Conservation (phyloP, 1,284 basidiomycete species). For the Sphaerobolus stellatus region DNA sequence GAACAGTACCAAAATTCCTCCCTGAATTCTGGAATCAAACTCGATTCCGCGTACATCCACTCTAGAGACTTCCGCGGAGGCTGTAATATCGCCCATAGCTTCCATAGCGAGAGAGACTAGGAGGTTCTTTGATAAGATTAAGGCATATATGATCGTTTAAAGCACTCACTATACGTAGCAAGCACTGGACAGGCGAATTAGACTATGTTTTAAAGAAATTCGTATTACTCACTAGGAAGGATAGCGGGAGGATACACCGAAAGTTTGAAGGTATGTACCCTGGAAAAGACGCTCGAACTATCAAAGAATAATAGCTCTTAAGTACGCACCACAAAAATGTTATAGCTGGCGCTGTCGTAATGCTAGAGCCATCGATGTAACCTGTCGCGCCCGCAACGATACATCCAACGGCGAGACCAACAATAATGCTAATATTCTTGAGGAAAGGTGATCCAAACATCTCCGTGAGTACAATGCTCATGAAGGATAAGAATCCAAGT, state of each 20-base stretch:
- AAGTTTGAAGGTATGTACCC: conserved; percentile 80
- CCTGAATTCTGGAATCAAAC: conserved; percentile 80
- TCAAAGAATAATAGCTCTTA: background rate
- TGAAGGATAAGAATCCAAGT: conserved; percentile 81
- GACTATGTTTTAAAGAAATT: no score
- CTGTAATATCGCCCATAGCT: conserved; percentile 85
- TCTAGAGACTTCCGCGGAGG: conserved; percentile 78
- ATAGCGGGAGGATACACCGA: conserved; percentile 79
- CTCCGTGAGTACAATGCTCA: conserved; percentile 74
- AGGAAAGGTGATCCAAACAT: conserved; percentile 82
- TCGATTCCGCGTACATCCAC: conserved; percentile 65
- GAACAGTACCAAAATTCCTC: conserved; percentile 78
- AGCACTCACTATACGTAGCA: conserved; percentile 65
- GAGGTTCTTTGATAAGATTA: no score
- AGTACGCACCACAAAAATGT: conserved; percentile 69
- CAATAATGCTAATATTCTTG: conserved; percentile 74
- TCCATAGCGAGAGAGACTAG: conserved; percentile 76
- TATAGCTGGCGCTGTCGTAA: conserved; percentile 66
- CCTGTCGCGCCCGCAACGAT: conserved; percentile 76
- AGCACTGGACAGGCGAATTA: no score
- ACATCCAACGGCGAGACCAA: conserved; percentile 74
- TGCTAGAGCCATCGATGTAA: conserved; percentile 66
- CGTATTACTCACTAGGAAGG: no score
- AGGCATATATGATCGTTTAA: conserved; percentile 4
- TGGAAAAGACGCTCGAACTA: conserved; percentile 22